Evolutionary conservation across 2,329 filamentous ascomycete genomes (phyloP).

Genomic region (Microdochium paspali): DNA sequence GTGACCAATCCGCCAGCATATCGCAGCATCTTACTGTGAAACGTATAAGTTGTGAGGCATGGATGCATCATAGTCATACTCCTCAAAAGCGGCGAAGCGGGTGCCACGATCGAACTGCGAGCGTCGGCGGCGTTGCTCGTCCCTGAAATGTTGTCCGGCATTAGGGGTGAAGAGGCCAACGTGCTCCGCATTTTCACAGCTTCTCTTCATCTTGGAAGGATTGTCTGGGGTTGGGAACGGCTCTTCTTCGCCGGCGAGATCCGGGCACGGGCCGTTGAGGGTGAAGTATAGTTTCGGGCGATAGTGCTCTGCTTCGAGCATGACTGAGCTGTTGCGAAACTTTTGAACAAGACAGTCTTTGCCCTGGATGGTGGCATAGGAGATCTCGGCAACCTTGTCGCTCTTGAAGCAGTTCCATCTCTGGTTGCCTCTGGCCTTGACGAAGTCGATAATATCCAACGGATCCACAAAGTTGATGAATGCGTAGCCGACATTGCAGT

Average conservation of each 20-base stretch:
- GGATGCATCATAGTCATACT: constrained; percentile 42
- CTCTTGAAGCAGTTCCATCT: constrained; percentile 75
- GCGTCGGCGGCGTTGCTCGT: constrained; percentile 66
- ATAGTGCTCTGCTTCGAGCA: constrained; percentile 75
- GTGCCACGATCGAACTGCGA: constrained; percentile 80
- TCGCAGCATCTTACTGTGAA: constrained; percentile 7
- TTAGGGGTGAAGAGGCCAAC: constrained; percentile 79
- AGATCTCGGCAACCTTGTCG: constrained; percentile 80
- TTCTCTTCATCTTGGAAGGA: constrained; percentile 76
- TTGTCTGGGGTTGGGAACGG: constrained; percentile 74
- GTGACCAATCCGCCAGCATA: not conserved
- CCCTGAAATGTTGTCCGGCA: constrained; percentile 61
- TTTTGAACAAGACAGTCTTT: constrained; percentile 86
- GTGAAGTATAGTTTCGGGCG: constrained; percentile 70
- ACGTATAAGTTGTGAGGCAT: constrained; percentile 28
- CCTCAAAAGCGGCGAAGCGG: constrained; percentile 57
- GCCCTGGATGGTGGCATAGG: constrained; percentile 96
- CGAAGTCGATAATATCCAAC: constrained; percentile 68
- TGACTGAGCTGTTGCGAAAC: constrained; percentile 93
- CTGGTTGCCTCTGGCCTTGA: constrained; percentile 59
- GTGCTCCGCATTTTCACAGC: constrained; percentile 77
- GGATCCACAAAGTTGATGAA: constrained; percentile 93
- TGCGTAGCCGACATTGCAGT: constrained; percentile 90
- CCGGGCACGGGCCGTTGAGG: constrained; percentile 33
- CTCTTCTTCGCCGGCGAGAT: constrained; percentile 61